A percentile compares a stretch with the other conserved stretches of the same genome.
Conservation (phyloP, 768 basidiomycete genomes). For the Tylopilus intermedius region DNA sequence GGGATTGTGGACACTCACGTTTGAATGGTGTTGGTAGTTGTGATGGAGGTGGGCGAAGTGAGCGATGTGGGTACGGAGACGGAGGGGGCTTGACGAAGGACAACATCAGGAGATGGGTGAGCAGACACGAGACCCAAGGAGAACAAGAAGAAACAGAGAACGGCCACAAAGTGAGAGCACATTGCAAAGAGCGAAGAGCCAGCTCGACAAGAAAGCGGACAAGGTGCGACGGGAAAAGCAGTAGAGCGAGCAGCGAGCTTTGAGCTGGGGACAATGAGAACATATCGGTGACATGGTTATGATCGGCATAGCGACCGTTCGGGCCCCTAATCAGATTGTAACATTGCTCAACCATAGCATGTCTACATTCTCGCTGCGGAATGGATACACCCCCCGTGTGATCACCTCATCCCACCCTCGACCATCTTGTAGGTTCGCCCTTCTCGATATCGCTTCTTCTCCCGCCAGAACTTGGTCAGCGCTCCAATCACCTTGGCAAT, state of each 20-base stretch:
- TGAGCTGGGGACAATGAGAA: not conserved
- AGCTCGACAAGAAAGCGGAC: slow-evolving; percentile 25
- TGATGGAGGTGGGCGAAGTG: slow-evolving; percentile 32
- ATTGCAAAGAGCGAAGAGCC: slow-evolving; percentile 35
- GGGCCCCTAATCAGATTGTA: not conserved
- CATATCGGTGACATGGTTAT: not conserved
- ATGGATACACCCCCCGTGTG: not conserved
- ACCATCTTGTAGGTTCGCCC: slow-evolving; percentile 85
- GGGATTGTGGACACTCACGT: slow-evolving; percentile 33
- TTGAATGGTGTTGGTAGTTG: slow-evolving; percentile 33
- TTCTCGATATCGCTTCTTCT: slow-evolving; percentile 46
- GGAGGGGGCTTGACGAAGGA: slow-evolving; percentile 21
- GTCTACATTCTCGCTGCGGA: not conserved
- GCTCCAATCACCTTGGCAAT: slow-evolving; percentile 54
- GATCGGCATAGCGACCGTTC: slow-evolving; percentile 19
- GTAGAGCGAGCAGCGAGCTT: not conserved
- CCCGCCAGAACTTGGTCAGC: slow-evolving; percentile 37
- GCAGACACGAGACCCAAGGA: slow-evolving; percentile 25
- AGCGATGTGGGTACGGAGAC: slow-evolving; percentile 19
- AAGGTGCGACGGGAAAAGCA: not conserved
- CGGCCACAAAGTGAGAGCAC: slow-evolving; percentile 16
- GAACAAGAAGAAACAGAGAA: slow-evolving; percentile 26
- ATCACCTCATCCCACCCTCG: slow-evolving; percentile 59
- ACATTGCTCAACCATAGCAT: not conserved
- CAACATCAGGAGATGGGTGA: slow-evolving; percentile 20